Evolutionary conservation across 2,329 filamentous ascomycete genomes (phyloP).

Genomic region (Tolypocladium tropicale): DNA sequence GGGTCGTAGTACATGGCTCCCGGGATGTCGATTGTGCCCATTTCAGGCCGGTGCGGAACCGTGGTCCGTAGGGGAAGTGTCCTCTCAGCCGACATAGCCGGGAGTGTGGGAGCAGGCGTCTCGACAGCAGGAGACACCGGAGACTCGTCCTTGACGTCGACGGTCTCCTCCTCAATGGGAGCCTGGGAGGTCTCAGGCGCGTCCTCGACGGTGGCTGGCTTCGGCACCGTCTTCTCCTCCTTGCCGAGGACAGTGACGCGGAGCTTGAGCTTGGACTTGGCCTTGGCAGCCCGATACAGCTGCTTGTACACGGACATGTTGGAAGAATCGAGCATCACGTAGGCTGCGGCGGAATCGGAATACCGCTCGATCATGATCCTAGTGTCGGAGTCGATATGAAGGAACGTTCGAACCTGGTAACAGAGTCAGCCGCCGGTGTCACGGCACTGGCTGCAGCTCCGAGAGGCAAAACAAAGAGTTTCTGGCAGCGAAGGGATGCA

Average conservation of each 20-base stretch:
- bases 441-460: background rate
- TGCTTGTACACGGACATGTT: slow-evolving; percentile 90
- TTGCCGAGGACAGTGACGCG: slow-evolving; percentile 47
- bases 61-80: background rate
- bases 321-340: slow-evolving; percentile 65
- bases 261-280: slow-evolving; percentile 93
- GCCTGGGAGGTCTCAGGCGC: slow-evolving; percentile 24
- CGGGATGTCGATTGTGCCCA: background rate
- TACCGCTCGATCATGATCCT: slow-evolving; percentile 72
- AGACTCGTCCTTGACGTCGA: background rate
- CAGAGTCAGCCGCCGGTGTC: background rate
- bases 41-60: background rate
- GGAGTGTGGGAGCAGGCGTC: background rate
- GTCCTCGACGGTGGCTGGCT: slow-evolving; percentile 41
- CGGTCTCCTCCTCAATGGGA: slow-evolving; percentile 1
- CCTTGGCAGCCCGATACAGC: slow-evolving; percentile 90
- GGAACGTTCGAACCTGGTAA: slow-evolving; percentile 22
- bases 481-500: slow-evolving; percentile 13
- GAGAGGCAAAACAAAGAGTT: background rate
- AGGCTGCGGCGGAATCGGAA: slow-evolving; percentile 81
- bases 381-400: slow-evolving; percentile 20
- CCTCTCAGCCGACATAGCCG: background rate
- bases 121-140: background rate
- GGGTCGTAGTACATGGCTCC: slow-evolving; percentile 9
- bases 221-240: slow-evolving; percentile 20